Base-by-base conservation (phyloP, 148 eudicot genomes). In the Dianthus caryophyllus region DNA sequence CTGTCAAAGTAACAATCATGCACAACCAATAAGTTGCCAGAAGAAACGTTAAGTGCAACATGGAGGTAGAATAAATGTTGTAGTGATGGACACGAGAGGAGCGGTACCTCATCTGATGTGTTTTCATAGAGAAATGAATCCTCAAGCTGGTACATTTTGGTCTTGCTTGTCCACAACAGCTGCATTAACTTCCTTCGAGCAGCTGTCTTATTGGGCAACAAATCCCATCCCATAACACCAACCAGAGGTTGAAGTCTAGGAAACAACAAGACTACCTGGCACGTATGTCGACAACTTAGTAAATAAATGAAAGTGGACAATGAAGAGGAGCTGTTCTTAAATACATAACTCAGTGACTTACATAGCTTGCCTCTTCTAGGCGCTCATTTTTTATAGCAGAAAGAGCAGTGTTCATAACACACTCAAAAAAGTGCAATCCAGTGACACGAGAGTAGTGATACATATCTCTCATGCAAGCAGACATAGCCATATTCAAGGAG, bases 191-290 rank as follows among this genome's bases (percentile, higher is more conserved):
- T 86, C 76, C 86, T 90, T 74, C 97, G 84, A 29, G 82, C 76
- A 70, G 71, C 76, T 67, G 96, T 94, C 79, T 85, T 90, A 53
- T 85, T 86, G 69, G 90, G 77, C 87, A 94, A 82, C 58, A 94
- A 78, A 84, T 94, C 98, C 98, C 98, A 94, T 59, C 97, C 98
- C 86, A 94, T 75, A 73, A 85, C 91, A 73, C 90, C 96, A 72
- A 94, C 90, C 61, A 94, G 82, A 66, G 98, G 97, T 81, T 84
- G 98, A 82, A 94, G 98, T 70, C 85, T 84, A 9, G 98, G 97
- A 76, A 87, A 90, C 84, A 94, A 70, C 61, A 75, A 78, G 62
- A 86, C 90, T 62, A 90, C 78, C 98, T 94, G 78, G 46, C 68
- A 74, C 68, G 72, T 48, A 72, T 70, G 70, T 25, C 30, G 43